These are phyloP conservation scores for Paspalum vaginatum DNA, from an alignment of 176 grass and related monocot species.

Conservation along the genomic window DNA sequence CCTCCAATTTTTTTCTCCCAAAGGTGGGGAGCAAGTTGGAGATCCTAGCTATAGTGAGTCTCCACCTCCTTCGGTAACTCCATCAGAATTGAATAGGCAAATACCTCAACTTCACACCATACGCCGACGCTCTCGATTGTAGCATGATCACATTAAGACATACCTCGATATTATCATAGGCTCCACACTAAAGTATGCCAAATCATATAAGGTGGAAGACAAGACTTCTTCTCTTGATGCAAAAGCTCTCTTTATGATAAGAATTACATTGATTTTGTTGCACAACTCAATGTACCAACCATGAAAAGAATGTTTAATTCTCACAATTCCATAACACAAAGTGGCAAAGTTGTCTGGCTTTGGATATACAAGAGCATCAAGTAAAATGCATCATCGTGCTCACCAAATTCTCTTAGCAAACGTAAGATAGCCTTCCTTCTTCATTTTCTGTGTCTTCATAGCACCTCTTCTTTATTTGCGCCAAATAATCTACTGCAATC, in stretches of 20 bases:
- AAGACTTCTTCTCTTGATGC: not conserved
- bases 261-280: not conserved
- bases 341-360: not conserved
- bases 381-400: not conserved
- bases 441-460: constrained; percentile 29
- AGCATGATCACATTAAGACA: no score
- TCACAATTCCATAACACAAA: not conserved
- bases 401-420: constrained; percentile 46
- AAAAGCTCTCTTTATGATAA: not conserved
- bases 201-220: not conserved
- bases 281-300: no score
- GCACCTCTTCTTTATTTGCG: constrained; percentile 60
- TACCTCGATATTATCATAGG: not conserved
- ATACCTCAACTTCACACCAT: no score
- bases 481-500: constrained; percentile 80
- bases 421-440: constrained; percentile 46
- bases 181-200: not conserved
- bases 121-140: no score
- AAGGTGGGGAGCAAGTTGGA: no score
- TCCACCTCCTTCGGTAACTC: no score
- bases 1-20: no score
- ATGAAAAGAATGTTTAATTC: no score
- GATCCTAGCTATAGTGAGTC: no score
- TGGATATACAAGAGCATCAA: not conserved
- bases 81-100: no score